Evolutionary conservation across 305 asterid species (phyloP), one percentile per base, ranked within the genome.

Genomic region (Andrographis paniculata): DNA sequence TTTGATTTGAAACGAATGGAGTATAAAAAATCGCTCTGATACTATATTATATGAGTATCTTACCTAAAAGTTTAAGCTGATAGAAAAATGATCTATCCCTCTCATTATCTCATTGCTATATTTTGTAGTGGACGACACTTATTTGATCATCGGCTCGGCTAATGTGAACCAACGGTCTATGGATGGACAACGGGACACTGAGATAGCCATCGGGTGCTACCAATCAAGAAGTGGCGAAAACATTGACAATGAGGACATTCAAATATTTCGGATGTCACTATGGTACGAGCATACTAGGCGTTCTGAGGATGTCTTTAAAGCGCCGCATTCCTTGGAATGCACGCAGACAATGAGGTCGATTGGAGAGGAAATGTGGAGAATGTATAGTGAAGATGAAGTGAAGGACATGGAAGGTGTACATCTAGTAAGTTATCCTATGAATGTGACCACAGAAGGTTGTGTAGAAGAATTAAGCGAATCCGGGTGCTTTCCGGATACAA

Each of bases 121-220:
- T 67, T 58, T 39, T 61, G 23, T 73, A 88, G 97, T 84, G 75
- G 97, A 88, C 48, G 97, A 88, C 45, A 45, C 71, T 5, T 84
- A 84, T 56, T 68, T 88, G 44, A 59, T 88, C 14, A 76, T 82
- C 48, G 95, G 97, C 41, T 88, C 97, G 1, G 95, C 95, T 9
- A 88, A 88, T 39, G 78, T 84, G 69, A 82, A 88, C 63, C 97
- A 84, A 57, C 62, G 97, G 64, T 88, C 97, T 14, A 82, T 88
- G 97, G 97, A 88, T 46, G 97, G 97, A 22, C 60, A 72, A 61
- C 75, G 97, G 28, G 97, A 88, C 78, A 79, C 93, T 4, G 97
- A 88, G 63, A 84, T 88, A 44, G 94, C 94, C 18, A 72, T 88
- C 56, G 97, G 97, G 17, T 84, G 97, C 58, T 79, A 79, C 20